Percentiles rank a stretch among this genome's conserved stretches.
phyloP scores from a whole-genome alignment of 345 rosid genomes.

The Citrus reticulata region DNA sequence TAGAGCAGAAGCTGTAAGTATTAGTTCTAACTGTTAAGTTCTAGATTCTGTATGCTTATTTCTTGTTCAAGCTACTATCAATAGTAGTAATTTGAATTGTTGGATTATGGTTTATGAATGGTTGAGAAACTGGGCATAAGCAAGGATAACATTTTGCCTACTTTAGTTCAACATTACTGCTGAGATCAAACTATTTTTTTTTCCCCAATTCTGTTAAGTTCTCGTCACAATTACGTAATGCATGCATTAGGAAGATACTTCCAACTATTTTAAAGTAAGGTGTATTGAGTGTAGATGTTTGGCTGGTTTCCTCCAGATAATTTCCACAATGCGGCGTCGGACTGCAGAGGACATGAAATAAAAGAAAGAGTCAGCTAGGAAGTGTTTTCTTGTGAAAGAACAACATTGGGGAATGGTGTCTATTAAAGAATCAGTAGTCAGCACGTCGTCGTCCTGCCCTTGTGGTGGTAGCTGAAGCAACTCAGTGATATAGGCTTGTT shows the following conservation, averaged over 20 bases:
- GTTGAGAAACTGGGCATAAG: neutral
- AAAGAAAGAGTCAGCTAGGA: neutral
- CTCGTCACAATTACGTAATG: neutral
- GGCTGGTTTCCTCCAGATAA: neutral
- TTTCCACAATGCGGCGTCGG: neutral
- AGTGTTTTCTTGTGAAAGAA: neutral
- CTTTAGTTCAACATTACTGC: neutral
- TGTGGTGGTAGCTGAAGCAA: neutral
- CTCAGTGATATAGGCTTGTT: neutral
- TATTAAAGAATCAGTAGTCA: neutral
- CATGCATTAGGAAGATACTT: neutral
- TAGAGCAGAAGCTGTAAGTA: constrained; percentile 35
- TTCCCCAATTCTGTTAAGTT: neutral
- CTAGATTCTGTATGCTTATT: neutral
- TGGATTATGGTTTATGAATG: neutral
- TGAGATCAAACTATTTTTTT: neutral
- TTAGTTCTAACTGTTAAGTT: neutral
- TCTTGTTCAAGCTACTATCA: neutral
- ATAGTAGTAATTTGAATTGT: neutral
- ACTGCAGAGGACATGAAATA: neutral
- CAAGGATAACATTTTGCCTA: neutral
- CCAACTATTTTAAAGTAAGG: neutral
- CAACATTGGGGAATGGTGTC: neutral
- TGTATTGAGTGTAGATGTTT: neutral
- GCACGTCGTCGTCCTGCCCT: neutral